Evolutionary conservation across 2,329 filamentous ascomycete species (phyloP).

Genomic region (Trichophyton simii): DNA sequence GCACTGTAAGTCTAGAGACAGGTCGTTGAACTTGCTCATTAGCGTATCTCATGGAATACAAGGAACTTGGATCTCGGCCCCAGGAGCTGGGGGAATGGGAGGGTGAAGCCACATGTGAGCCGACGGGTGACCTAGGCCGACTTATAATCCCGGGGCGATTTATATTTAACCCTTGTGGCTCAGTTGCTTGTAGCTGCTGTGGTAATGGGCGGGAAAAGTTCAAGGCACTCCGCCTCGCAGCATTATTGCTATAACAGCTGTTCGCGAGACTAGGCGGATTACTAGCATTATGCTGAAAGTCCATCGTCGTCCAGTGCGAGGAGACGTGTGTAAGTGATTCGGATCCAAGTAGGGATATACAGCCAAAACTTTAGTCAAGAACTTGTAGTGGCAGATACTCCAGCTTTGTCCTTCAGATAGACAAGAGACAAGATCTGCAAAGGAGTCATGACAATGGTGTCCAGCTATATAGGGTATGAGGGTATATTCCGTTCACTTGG

Average conservation of each 20-base stretch:
- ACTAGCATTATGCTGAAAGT: neutral
- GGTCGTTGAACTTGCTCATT: neutral
- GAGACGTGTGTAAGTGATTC: neutral
- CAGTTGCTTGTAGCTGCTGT: neutral
- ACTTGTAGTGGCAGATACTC: neutral
- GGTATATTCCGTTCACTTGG: neutral
- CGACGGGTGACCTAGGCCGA: neutral
- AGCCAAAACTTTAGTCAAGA: neutral
- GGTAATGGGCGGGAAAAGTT: neutral
- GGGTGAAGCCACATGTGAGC: neutral
- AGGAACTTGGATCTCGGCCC: neutral
- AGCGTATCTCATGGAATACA: neutral
- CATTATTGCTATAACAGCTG: neutral
- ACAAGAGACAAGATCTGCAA: neutral
- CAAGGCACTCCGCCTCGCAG: neutral
- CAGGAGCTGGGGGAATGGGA: neutral
- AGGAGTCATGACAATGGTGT: neutral
- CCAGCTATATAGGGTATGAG: neutral
- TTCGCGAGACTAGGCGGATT: neutral
- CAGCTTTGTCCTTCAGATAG: neutral
- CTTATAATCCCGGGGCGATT: neutral
- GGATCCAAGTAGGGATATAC: neutral
- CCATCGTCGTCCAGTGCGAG: neutral
- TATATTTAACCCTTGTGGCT: neutral
- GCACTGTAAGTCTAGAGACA: neutral